A percentile compares a stretch with the other conserved stretches of the same genome.
phyloP scores from a whole-genome alignment of 768 basidiomycete species.

The Tremella yokohamensis region DNA sequence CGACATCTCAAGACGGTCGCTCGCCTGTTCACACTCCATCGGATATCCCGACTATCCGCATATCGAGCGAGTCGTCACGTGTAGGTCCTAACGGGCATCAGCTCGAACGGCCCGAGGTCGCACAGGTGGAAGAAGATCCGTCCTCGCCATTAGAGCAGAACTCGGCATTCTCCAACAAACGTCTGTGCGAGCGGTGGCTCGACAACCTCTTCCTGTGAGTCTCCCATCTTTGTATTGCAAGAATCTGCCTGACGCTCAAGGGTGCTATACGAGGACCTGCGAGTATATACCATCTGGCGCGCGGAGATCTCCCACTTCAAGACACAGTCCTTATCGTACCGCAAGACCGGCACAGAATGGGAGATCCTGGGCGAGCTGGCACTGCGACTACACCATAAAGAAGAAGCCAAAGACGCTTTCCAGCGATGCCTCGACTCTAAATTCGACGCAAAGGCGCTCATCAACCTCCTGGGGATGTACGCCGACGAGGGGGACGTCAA shows the following conservation, averaged over 20 bases:
- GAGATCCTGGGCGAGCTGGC: constrained; percentile 96
- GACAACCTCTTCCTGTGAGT: constrained; percentile 65
- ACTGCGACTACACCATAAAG: constrained; percentile 88
- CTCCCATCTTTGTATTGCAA: no score
- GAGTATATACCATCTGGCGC: constrained; percentile 98
- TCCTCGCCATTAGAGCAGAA: constrained; percentile 18
- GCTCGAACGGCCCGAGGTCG: constrained; percentile 45
- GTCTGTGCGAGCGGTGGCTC: constrained; percentile 94
- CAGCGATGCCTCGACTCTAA: constrained; percentile 85
- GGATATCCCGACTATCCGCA: constrained; percentile 68
- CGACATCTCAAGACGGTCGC: constrained; percentile 35
- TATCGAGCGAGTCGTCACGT: constrained; percentile 64
- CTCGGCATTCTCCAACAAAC: constrained; percentile 92
- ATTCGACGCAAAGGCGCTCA: constrained; percentile 89
- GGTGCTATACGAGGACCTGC: constrained; percentile 96
- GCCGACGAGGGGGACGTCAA: constrained; percentile 95
- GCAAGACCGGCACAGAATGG: constrained; percentile 96
- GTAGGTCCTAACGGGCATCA: constrained; percentile 29
- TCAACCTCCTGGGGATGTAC: constrained; percentile 89
- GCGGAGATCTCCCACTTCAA: constrained; percentile 99
- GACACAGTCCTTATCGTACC: constrained; percentile 94
- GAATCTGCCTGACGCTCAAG: constrained; percentile 56
- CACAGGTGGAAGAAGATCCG: constrained; percentile 30
- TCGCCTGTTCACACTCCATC: constrained; percentile 26
- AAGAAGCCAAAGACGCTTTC: constrained; percentile 97